Percentiles rank a stretch among this genome's conserved stretches.
phyloP scores from a whole-genome alignment of 2,329 filamentous ascomycete genomes.

The Neophaeococcomyces mojaviensis region DNA sequence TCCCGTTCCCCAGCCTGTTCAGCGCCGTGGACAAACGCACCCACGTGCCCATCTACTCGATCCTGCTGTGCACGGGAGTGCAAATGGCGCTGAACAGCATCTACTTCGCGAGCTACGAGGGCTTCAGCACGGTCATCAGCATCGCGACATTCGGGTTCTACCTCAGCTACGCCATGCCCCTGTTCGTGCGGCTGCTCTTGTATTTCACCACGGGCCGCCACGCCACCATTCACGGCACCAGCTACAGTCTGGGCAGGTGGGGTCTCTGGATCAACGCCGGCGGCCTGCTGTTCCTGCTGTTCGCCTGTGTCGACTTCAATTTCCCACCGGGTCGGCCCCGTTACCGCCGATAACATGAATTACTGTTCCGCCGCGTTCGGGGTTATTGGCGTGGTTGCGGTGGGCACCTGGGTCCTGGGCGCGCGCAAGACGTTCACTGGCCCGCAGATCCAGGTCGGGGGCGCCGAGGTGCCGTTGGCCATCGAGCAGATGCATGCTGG shows the following conservation, averaged over 20 bases:
- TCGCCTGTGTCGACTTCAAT: constrained; percentile 50
- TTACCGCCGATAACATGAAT: constrained; percentile 49
- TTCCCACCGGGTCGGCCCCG: constrained; percentile 46
- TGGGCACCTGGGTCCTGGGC: constrained; percentile 27
- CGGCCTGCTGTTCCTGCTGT: constrained; percentile 46
- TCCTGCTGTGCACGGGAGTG: constrained; percentile 44
- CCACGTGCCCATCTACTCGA: constrained; percentile 39
- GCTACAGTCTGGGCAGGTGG: constrained; percentile 36
- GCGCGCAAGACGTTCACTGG: constrained; percentile 28
- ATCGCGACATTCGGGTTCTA: constrained; percentile 31
- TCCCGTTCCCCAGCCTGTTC: constrained; percentile 39
- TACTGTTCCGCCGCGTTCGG: constrained; percentile 48
- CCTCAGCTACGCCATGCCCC: constrained; percentile 29
- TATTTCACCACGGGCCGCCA: constrained; percentile 15
- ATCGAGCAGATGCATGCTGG: no score
- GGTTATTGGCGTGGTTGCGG: constrained; percentile 43
- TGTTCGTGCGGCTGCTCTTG: constrained; percentile 4
- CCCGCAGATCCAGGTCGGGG: constrained; percentile 9
- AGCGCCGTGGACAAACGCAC: constrained; percentile 33
- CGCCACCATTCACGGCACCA: constrained; percentile 33
- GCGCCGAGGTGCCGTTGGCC: background rate
- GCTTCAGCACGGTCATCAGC: constrained; percentile 25
- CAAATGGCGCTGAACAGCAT: constrained; percentile 34
- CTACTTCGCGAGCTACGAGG: constrained; percentile 23
- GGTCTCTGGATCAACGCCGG: constrained; percentile 41